Conservation (phyloP, 257 asterid species). For the Coffea canephora region DNA sequence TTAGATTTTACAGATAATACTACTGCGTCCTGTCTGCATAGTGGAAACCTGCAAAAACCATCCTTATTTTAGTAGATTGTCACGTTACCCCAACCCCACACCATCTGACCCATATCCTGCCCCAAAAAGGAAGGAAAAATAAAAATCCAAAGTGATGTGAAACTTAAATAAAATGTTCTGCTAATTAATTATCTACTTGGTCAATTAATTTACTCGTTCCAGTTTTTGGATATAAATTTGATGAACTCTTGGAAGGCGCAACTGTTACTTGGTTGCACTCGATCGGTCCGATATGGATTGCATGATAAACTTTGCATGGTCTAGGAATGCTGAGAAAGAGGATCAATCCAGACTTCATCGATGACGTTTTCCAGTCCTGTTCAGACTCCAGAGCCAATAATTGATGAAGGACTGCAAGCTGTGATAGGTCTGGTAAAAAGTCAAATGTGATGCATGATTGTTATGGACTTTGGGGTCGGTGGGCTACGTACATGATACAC, state of each 20-base stretch:
- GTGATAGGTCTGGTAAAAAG: slow-evolving; percentile 14
- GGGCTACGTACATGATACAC: background rate
- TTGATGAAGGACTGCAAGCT: background rate
- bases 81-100: too few species aligned
- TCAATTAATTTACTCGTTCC: background rate
- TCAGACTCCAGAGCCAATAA: slow-evolving; percentile 7
- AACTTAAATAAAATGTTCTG: background rate
- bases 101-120: background rate
- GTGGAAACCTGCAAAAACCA: too few species aligned
- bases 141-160: background rate
- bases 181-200: background rate
- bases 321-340: slow-evolving; percentile 16
- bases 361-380: slow-evolving; percentile 26
- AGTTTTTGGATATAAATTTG: background rate
- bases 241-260: background rate
- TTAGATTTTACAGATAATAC: background rate
- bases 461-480: background rate
- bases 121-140: background rate
- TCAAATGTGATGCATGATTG: slow-evolving; percentile 9
- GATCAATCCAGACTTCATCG: slow-evolving; percentile 31
- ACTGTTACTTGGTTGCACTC: slow-evolving; percentile 17
- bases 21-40: too few species aligned
- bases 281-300: slow-evolving; percentile 47
- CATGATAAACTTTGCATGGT: slow-evolving; percentile 27
- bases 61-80: background rate